Evolutionary conservation across 2,329 filamentous ascomycete species (phyloP), one percentile per base, ranked within the genome.

Genomic region (Pseudocercospora crystallina): DNA sequence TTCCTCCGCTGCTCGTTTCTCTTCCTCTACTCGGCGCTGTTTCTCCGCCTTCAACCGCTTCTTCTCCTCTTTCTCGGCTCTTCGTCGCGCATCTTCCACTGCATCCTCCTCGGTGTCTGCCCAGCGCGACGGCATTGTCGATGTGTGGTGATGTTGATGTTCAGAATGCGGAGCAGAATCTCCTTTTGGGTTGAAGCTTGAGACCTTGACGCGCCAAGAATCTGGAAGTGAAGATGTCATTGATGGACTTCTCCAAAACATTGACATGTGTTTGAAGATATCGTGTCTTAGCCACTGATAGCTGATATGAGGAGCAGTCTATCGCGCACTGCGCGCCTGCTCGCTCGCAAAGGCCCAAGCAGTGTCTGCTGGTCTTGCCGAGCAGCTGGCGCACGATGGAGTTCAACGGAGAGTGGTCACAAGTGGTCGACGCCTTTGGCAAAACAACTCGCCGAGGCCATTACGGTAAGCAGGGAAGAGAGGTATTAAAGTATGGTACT

Each of bases 341-440:
- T 62, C 2, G 56, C 58, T 42, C 60, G 58, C 5, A 56, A 61
- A 57, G 47, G 4, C 2, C 13, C 26, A 36, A 49, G 26, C 34
- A 17, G 20, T 10, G 14, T 14, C 8, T 14, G 15, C 9, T 12
- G 10, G 13, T 15, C 45, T 2, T 56, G 55, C 51, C 50, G 58
- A 57, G 43, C 39, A 36, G 49, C 64, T 57, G 63, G 66, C 62
- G 60, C 68, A 58, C 71, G 74, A 66, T 74, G 70, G 69, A 73
- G 65, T 44, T 72, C 71, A 11, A 68, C 66, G 38, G 63, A 67
- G 29, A 51, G 44, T 32, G 62, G 59, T 34, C 65, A 66, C 51
- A 60, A 88, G 76, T 96, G 91, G 90, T 95, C 91, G 2, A 99
- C 92, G 2, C 91, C 92, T 11, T 74, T 99, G 54, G 91, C 92